A percentile compares a stretch with the other conserved stretches of the same genome.
Evolutionary conservation across 768 basidiomycete genomes (phyloP).

Genomic region (Phanerodontia chrysosporium): DNA sequence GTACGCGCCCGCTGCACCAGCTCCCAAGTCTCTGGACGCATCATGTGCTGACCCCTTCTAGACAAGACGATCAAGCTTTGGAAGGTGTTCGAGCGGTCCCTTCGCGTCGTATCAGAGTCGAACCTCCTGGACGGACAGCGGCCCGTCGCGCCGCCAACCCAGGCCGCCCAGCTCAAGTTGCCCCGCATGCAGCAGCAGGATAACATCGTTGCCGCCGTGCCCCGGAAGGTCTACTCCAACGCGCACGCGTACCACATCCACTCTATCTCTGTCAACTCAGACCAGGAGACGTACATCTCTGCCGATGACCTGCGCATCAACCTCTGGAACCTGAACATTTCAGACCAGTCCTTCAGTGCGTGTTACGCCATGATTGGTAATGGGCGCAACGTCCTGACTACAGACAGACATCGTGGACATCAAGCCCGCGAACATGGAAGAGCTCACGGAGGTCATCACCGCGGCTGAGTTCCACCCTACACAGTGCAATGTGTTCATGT

Average conservation of each 20-base stretch:
- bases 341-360: constrained; percentile 98
- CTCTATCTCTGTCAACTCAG: constrained; percentile 98
- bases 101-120: constrained; percentile 94
- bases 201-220: constrained; percentile 97
- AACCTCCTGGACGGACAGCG: constrained; percentile 85
- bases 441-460: constrained; percentile 99
- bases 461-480: constrained; percentile 97
- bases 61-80: constrained; percentile 99
- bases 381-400: background rate
- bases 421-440: constrained; percentile 99
- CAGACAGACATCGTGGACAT: constrained; percentile 96
- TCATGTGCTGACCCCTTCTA: constrained; percentile 31
- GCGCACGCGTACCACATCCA: constrained; percentile 99
- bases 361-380: constrained; percentile 15
- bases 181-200: constrained; percentile 94
- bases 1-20: constrained; percentile 39
- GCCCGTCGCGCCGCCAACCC: constrained; percentile 57
- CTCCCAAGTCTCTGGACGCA: background rate
- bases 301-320: constrained; percentile 98
- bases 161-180: constrained; percentile 63
- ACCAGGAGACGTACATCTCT: constrained; percentile 98
- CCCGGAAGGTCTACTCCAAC: constrained; percentile 97
- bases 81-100: constrained; percentile 99
- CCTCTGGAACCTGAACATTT: constrained; percentile 97
- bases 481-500: constrained; percentile 99